Evolutionary conservation across 176 grass and related monocot species (phyloP), one percentile per base, ranked within the genome.

Genomic region (Panicum miliaceum): DNA sequence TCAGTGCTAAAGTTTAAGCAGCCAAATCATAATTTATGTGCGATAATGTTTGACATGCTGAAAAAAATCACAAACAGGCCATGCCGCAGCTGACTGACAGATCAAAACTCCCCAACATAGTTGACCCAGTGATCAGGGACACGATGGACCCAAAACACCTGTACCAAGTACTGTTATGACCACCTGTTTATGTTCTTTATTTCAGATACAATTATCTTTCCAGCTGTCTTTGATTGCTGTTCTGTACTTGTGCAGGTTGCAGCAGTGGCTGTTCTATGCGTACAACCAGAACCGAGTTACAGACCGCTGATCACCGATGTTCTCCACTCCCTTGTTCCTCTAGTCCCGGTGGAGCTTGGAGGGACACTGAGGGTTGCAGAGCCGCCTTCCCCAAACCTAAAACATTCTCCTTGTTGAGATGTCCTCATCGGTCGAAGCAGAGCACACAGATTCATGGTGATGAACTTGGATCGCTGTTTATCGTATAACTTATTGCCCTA

Each of bases 11-110:
- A 10, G 59, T 73, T 61, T 34, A 47, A 84, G 10, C 4, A 46
- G 12, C 52, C 25, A 77, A 37, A 19, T 56, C 77, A 10, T 19
- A 79, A 12, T 66, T 32, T 47, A 3, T 86, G 23, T 59, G 6
- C 34, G 14, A 13, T 77, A 10, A 62, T 37, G 58, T 78, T 58
- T 87, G 75, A 87, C 84, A 79, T 53, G 16, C 67, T 82, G 36
- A 79, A 53, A 32, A 32, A 75, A 56, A 77, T 68, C 50, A 18
- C 46, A 26, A 64, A 70, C 85, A 99, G 96, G 96, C 93, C 60
- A 99, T 99, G 93, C 96, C 93, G 20, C 96, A 99, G 84, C 71
- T 99, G 22, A 99, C 91, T 0, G 96, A 99, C 88, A 91, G 96
- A 94, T 92, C 93, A 8, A 96, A 91, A 73, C 86, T 99, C 68